Evolutionary conservation across 164 flowering plant species (phyloP).

Genomic region (Vitis rupestris): DNA sequence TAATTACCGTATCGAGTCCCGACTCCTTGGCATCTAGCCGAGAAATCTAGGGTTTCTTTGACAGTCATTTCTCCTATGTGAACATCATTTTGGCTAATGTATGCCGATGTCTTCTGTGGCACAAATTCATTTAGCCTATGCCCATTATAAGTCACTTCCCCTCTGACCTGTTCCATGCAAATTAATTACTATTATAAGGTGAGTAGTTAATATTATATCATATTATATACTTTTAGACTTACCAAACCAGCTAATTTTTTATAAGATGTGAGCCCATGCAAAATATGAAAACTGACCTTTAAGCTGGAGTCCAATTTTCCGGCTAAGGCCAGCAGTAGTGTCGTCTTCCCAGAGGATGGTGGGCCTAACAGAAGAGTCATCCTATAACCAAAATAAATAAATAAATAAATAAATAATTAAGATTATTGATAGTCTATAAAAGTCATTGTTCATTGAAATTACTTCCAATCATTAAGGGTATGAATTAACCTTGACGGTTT

Average conservation of each 20-base stretch:
- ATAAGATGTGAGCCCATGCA: no score
- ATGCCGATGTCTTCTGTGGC: slow-evolving; percentile 86
- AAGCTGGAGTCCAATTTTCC: slow-evolving; percentile 72
- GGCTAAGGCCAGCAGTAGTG: slow-evolving; percentile 79
- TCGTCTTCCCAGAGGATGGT: slow-evolving; percentile 91
- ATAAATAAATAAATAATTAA: not conserved
- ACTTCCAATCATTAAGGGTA: not conserved
- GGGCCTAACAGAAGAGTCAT: slow-evolving; percentile 89
- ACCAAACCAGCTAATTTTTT: no score
- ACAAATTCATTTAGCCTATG: slow-evolving; percentile 71
- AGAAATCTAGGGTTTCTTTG: slow-evolving; percentile 94
- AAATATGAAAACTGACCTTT: slow-evolving; percentile 42
- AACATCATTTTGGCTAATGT: slow-evolving; percentile 93
- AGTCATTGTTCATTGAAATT: no score
- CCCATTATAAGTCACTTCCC: slow-evolving; percentile 85
- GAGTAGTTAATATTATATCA: no score
- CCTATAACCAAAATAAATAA: slow-evolving; percentile 30
- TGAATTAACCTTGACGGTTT: slow-evolving; percentile 73
- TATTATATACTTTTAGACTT: no score
- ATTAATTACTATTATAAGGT: not conserved
- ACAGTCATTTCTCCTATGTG: slow-evolving; percentile 94
- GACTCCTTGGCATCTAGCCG: slow-evolving; percentile 93
- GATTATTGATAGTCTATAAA: no score
- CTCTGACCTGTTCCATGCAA: slow-evolving; percentile 47
- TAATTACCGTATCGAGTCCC: slow-evolving; percentile 80